Evolutionary conservation across 2,329 filamentous ascomycete species (phyloP), one percentile per base, ranked within the genome.

Genomic region (Pseudogymnoascus sp.): DNA sequence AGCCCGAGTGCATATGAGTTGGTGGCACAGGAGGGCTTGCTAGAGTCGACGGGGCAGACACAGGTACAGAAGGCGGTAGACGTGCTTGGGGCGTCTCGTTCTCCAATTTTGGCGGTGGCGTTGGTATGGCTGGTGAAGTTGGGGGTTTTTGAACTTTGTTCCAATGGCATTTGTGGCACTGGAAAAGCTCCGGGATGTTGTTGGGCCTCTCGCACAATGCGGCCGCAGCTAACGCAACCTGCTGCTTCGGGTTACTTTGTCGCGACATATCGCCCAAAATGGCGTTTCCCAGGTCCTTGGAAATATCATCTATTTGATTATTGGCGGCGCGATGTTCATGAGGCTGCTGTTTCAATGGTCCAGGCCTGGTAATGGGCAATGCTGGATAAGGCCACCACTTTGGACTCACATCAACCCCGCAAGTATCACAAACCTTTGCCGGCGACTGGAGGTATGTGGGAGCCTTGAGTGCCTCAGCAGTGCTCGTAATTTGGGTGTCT

Each of bases 161-260:
- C 67, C 78, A 72, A 68, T 83, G 80, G 66, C 89, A 93, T 73
- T 90, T 89, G 75, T 93, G 89, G 70, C 89, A 93, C 74, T 91
- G 88, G 67, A 85, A 88, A 60, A 43, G 61, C 60, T 26, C 31
- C 22, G 19, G 64, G 60, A 7, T 68, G 61, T 16, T 66, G 60
- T 40, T 65, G 65, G 10, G n/a, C 14, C 68, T 74, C 69, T 66
- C 69, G 63, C 69, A 66, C 26, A 74, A 61, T 41, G 73, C 73
- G 50, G 73, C 72, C 38, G 69, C 68, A 41, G 73, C 73, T 31
- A 74, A 66, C 19, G 72, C 72, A 19, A 70, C 66, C 61, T 73
- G 66, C 22, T 64, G 31, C 22, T 61, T 50, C n/a, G 53, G 46
- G 26, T 31, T 53, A n/a, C 19, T 46, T 46, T 33, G 31, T 33